Percentiles rank a stretch among this genome's conserved stretches.
Conservation (phyloP, 768 basidiomycete genomes). For the Russula virescens region DNA sequence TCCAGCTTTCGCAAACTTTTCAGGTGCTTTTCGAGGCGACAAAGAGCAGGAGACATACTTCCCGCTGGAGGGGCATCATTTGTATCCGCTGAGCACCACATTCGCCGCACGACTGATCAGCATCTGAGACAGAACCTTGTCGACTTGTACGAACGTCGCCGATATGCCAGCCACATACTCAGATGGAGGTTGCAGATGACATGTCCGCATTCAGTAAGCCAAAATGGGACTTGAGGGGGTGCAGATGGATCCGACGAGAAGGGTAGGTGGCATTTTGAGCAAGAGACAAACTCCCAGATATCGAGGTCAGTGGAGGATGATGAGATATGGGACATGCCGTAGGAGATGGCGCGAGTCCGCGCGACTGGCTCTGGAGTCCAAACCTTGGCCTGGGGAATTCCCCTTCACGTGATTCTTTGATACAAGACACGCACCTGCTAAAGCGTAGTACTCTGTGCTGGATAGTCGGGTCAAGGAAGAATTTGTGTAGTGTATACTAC, state of each 20-base stretch:
- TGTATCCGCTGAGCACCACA: slow-evolving; percentile 63
- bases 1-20: slow-evolving; percentile 50
- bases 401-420: no score
- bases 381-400: no score
- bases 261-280: slow-evolving; percentile 62
- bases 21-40: not conserved
- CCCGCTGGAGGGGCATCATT: slow-evolving; percentile 63
- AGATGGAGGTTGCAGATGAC: slow-evolving; percentile 81
- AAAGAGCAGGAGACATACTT: slow-evolving; percentile 41
- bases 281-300: slow-evolving; percentile 79
- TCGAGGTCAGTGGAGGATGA: slow-evolving; percentile 20
- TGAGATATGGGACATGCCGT: slow-evolving; percentile 35
- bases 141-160: not conserved
- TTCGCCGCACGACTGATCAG: slow-evolving; percentile 68
- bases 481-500: no score
- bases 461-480: no score
- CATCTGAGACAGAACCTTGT: slow-evolving; percentile 38
- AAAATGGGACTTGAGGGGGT: slow-evolving; percentile 63
- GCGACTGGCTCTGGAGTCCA: no score
- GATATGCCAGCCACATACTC: slow-evolving; percentile 41
- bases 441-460: no score
- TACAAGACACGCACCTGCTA: no score
- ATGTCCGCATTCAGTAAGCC: slow-evolving; percentile 87
- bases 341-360: not conserved
- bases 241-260: slow-evolving; percentile 49